phyloP scores from a whole-genome alignment of 1,284 basidiomycete genomes.

The Irpex sp. region DNA sequence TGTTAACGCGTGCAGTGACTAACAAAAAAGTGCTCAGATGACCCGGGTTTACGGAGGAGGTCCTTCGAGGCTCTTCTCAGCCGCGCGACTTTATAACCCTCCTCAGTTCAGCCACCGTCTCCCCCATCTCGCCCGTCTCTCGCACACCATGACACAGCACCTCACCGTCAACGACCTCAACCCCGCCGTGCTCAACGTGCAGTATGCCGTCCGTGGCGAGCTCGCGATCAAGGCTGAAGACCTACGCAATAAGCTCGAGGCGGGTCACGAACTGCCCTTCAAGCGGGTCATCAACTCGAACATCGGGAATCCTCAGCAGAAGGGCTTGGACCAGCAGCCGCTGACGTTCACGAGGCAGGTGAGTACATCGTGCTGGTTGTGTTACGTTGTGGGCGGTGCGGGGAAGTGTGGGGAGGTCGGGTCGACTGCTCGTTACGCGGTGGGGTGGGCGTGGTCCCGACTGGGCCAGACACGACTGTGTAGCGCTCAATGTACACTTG shows the following conservation, averaged over 20 bases:
- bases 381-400: neutral
- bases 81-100: neutral
- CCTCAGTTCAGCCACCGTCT: neutral
- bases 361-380: conserved; percentile 17
- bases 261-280: conserved; percentile 71
- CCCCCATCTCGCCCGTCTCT: conserved; percentile 1
- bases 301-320: conserved; percentile 98
- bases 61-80: neutral
- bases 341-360: conserved; percentile 94
- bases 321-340: conserved; percentile 88
- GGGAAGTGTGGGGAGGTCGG: neutral
- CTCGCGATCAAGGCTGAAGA: conserved; percentile 92
- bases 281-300: conserved; percentile 90
- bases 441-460: neutral
- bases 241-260: conserved; percentile 65
- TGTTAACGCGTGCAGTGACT: neutral
- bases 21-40: neutral
- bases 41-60: neutral
- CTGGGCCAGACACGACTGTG: neutral
- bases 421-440: neutral
- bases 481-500: neutral
- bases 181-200: conserved; percentile 80
- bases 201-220: conserved; percentile 97
- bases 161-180: conserved; percentile 70
- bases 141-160: conserved; percentile 39